Evolutionary conservation across 768 basidiomycete genomes (phyloP).

Genomic region (Pulveroboletus sp.): DNA sequence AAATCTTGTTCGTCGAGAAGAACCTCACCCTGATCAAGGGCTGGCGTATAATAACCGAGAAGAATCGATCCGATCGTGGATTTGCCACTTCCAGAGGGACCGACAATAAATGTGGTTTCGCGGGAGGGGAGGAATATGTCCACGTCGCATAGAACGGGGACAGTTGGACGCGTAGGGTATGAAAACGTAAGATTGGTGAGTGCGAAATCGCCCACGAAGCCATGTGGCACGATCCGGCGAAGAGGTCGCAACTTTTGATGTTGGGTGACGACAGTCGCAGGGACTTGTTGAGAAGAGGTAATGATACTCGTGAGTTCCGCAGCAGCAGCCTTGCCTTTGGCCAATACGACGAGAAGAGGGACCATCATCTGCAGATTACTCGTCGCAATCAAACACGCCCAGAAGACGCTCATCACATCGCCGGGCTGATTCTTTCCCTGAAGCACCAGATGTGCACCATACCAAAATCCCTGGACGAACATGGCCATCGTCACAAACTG

Average conservation of each 20-base stretch:
- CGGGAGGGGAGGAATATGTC: constrained; percentile 65
- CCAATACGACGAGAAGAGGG: constrained; percentile 70
- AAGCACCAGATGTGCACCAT: constrained; percentile 85
- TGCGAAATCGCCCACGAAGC: constrained; percentile 69
- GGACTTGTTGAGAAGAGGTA: constrained; percentile 35
- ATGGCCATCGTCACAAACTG: constrained; percentile 88
- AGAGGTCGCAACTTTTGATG: constrained; percentile 32
- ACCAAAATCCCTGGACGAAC: constrained; percentile 99
- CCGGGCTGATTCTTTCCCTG: constrained; percentile 66
- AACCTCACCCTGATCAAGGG: constrained; percentile 52
- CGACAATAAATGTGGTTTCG: constrained; percentile 80
- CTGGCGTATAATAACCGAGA: constrained; percentile 71
- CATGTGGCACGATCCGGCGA: constrained; percentile 62
- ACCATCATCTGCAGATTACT: constrained; percentile 86
- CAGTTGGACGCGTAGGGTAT: constrained; percentile 69
- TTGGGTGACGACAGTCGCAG: constrained; percentile 19
- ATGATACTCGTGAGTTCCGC: constrained; percentile 26
- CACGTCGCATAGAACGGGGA: constrained; percentile 56
- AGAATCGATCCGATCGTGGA: constrained; percentile 64
- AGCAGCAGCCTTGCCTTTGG: constrained; percentile 55
- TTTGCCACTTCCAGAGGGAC: constrained; percentile 77
- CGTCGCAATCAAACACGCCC: constrained; percentile 92
- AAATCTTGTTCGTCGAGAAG: constrained; percentile 81
- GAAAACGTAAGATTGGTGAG: constrained; percentile 61
- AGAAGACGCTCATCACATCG: constrained; percentile 94